These are phyloP conservation scores for Euphorbia tirucalli DNA, from an alignment of 345 rosid species.

Conservation along the genomic window DNA sequence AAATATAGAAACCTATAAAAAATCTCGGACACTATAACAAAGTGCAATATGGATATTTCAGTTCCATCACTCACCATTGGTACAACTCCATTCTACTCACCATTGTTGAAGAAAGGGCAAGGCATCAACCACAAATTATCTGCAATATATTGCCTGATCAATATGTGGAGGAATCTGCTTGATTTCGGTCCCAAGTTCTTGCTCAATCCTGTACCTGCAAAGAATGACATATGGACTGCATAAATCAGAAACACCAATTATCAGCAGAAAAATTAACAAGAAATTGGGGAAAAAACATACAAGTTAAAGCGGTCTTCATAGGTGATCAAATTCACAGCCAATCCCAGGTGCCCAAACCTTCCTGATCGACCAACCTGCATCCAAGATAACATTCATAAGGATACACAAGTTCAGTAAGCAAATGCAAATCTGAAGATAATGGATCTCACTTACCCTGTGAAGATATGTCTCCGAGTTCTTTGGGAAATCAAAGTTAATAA, in stretches of 20 bases:
- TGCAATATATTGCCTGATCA: constrained; percentile 93
- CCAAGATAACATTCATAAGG: constrained; percentile 6
- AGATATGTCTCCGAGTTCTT: constrained; percentile 96
- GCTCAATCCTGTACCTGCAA: constrained; percentile 98
- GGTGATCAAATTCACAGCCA: constrained; percentile 98
- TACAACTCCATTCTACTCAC: constrained; percentile 24
- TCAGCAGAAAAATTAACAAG: constrained; percentile 4
- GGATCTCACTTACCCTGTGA: constrained; percentile 71
- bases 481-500: constrained; percentile 96
- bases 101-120: constrained; percentile 16
- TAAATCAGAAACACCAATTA: constrained; percentile 3
- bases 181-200: constrained; percentile 98
- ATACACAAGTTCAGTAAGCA: background rate
- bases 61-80: constrained; percentile 43
- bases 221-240: background rate
- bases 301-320: constrained; percentile 98
- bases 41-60: background rate
- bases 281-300: constrained; percentile 35
- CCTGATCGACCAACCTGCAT: constrained; percentile 96
- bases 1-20: too few relatives aligned
- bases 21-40: background rate
- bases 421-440: background rate
- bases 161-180: constrained; percentile 97
- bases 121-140: constrained; percentile 38
- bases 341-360: constrained; percentile 99